Conservation (phyloP, 1,284 basidiomycete genomes). For the Trametes sp. region DNA sequence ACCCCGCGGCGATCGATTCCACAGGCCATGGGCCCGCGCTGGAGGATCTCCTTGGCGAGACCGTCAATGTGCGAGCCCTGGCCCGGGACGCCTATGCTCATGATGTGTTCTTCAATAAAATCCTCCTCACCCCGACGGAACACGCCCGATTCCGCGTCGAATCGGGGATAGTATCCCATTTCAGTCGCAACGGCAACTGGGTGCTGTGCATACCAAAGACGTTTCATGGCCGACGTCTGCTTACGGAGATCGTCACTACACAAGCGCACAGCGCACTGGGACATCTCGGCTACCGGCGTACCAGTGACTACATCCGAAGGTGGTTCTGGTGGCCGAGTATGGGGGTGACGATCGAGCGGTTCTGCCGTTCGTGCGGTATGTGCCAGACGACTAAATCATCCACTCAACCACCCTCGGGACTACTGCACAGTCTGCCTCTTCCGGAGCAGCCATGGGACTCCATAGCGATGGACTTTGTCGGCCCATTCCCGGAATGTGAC, state of each 20-base stretch:
- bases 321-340: conserved; percentile 47
- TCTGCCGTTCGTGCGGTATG: conserved; percentile 34
- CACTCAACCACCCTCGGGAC: conserved; percentile 26
- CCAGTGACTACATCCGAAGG: conserved; percentile 33
- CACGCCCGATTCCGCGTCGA: conserved; percentile 24
- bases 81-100: background rate
- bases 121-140: conserved; percentile 9
- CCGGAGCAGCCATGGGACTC: conserved; percentile 36
- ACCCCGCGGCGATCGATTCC: background rate
- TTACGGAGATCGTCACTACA: conserved; percentile 35
- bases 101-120: background rate
- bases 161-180: too few species aligned
- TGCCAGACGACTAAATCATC: conserved; percentile 37
- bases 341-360: conserved; percentile 24
- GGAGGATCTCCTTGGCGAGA: too few species aligned
- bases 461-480: conserved; percentile 39
- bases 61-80: background rate
- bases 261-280: conserved; percentile 39
- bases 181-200: conserved; percentile 12
- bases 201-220: conserved; percentile 35
- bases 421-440: conserved; percentile 37
- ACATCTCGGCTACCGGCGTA: conserved; percentile 37
- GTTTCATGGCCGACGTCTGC: background rate
- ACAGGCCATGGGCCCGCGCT: background rate
- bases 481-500: conserved; percentile 33